Conservation (phyloP, 305 asterid species). For the Fraxinus ornus region DNA sequence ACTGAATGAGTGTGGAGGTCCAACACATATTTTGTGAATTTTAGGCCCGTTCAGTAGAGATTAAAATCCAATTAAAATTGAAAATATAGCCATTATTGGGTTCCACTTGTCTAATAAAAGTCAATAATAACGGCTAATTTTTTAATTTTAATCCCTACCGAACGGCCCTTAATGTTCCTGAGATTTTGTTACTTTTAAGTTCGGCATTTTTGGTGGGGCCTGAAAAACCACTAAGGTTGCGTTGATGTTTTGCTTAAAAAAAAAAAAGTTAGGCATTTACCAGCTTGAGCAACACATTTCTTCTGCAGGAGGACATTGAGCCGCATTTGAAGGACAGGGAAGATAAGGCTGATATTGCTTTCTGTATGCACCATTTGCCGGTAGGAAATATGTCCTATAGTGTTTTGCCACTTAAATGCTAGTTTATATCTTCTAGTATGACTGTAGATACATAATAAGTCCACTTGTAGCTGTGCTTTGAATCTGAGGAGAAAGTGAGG, state of each 20-base stretch:
- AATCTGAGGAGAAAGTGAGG: conserved; percentile 81
- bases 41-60: too few relatives aligned
- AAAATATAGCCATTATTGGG: too few relatives aligned
- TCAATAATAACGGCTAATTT: too few relatives aligned
- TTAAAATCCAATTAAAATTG: too few relatives aligned
- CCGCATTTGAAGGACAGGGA: conserved; percentile 64
- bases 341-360: conserved; percentile 75
- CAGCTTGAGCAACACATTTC: conserved; percentile 14
- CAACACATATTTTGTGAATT: not conserved
- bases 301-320: conserved; percentile 69
- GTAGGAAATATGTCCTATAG: conserved; percentile 33
- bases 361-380: conserved; percentile 94
- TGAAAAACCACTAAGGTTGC: too few relatives aligned
- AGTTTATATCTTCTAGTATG: conserved; percentile 9
- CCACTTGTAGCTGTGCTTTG: conserved; percentile 69
- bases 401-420: conserved; percentile 9
- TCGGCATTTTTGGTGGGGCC: not conserved
- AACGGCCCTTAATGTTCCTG: not conserved
- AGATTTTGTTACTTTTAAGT: not conserved
- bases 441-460: conserved; percentile 1
- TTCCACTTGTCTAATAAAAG: too few relatives aligned
- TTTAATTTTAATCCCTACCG: too few relatives aligned
- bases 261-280: not conserved
- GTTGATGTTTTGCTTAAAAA: too few relatives aligned
- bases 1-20: not conserved